Conservation (phyloP, 768 basidiomycete genomes). For the Aureoboletus auriporus region DNA sequence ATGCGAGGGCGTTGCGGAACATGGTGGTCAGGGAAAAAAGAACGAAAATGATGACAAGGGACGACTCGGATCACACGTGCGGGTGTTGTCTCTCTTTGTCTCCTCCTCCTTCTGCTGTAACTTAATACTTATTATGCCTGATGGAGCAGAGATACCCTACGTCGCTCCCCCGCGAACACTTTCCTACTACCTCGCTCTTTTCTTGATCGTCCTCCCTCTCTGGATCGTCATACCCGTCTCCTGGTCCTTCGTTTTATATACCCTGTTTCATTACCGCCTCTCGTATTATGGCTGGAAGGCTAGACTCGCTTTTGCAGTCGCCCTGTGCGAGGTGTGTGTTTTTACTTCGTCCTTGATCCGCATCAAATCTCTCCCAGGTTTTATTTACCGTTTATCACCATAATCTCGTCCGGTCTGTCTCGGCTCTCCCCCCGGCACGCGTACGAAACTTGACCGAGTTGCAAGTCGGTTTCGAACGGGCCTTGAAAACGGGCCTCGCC, state of each 20-base stretch:
- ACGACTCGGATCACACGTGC: constrained; percentile 29
- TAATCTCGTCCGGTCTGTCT: constrained; percentile 45
- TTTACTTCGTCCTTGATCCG: background rate
- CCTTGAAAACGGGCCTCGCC: constrained; percentile 64
- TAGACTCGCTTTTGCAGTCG: constrained; percentile 40
- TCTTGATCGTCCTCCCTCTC: constrained; percentile 55
- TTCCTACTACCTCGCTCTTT: constrained; percentile 58
- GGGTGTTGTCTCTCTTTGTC: background rate
- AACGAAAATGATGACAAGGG: constrained; percentile 23
- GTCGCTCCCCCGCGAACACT: constrained; percentile 36
- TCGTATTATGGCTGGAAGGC: constrained; percentile 40
- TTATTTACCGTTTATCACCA: constrained; percentile 67
- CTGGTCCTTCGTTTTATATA: constrained; percentile 57
- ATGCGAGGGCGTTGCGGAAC: constrained; percentile 63
- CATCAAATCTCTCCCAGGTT: constrained; percentile 40
- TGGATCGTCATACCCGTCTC: constrained; percentile 61
- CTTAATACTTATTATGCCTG: too few species aligned
- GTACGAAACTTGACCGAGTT: constrained; percentile 54
- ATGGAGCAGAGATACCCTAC: constrained; percentile 35
- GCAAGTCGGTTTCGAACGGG: constrained; percentile 53
- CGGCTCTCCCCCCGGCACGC: constrained; percentile 41
- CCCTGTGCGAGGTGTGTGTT: constrained; percentile 54
- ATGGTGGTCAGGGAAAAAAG: constrained; percentile 34
- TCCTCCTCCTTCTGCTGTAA: background rate
- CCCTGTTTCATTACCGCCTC: constrained; percentile 41